Evolutionary conservation across 768 basidiomycete species (phyloP).

Genomic region (Artomyces pyxidatus): DNA sequence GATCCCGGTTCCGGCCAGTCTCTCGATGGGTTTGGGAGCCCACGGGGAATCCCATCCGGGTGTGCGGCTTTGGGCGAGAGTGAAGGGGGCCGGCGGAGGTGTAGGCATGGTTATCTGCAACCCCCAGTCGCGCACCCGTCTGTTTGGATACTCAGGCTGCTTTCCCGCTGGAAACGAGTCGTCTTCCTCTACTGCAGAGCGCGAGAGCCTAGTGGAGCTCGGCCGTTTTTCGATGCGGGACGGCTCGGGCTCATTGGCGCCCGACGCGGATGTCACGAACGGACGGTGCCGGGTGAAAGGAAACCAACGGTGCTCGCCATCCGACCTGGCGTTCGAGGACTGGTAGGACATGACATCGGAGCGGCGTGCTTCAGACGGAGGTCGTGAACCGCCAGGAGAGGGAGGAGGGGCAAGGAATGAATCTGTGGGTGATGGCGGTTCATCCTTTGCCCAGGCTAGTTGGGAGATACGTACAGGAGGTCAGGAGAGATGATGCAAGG

Average conservation of each 20-base stretch:
- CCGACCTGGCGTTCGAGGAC: constrained; percentile 30
- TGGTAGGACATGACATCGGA: constrained; percentile 48
- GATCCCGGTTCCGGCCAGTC: neutral
- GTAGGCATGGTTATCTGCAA: constrained; percentile 28
- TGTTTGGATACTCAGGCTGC: constrained; percentile 15
- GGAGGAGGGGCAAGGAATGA: constrained; percentile 29
- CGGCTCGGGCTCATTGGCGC: neutral
- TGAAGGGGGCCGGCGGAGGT: constrained; percentile 30
- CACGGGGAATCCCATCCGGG: constrained; percentile 67
- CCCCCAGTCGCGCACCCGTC: constrained; percentile 11
- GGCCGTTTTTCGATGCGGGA: constrained; percentile 3
- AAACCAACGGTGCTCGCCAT: constrained; percentile 51
- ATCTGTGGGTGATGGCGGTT: constrained; percentile 66
- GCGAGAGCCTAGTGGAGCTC: neutral
- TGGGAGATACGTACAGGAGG: constrained; percentile 5
- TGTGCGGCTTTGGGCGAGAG: constrained; percentile 45
- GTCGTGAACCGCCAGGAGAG: constrained; percentile 22
- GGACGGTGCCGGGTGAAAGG: constrained; percentile 55
- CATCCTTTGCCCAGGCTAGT: constrained; percentile 77
- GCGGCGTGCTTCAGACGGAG: constrained; percentile 32
- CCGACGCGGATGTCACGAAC: neutral
- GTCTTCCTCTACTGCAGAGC: neutral
- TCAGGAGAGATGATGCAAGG: neutral
- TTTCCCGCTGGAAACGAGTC: constrained; percentile 14
- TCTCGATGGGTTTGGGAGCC: constrained; percentile 35